Percentiles rank a stretch among this genome's conserved stretches.
Evolutionary conservation across 306 rosid genomes (phyloP).

Genomic region (Myrica gale): DNA sequence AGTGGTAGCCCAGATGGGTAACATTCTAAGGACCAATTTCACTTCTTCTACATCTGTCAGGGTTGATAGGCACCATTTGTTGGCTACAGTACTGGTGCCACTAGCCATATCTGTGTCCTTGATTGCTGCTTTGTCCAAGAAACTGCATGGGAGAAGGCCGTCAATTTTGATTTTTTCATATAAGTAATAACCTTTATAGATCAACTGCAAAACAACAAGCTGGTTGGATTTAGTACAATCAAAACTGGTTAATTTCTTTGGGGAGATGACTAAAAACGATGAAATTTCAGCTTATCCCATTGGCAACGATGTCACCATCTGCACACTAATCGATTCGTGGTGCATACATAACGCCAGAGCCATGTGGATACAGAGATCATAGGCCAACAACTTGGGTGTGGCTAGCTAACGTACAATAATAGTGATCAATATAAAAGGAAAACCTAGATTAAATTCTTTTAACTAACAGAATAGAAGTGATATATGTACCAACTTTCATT

Average conservation of each 20-base stretch:
- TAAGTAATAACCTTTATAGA: too few species aligned
- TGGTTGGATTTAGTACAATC: too few species aligned
- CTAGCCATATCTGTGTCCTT: slow-evolving; percentile 15
- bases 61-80: slow-evolving; percentile 62
- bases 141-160: slow-evolving; percentile 35
- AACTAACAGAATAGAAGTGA: too few species aligned
- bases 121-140: slow-evolving; percentile 84
- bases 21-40: slow-evolving; percentile 58
- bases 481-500: too few species aligned
- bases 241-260: neutral
- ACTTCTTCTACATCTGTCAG: slow-evolving; percentile 86
- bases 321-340: neutral
- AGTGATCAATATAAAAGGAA: too few species aligned
- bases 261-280: neutral
- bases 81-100: slow-evolving; percentile 11
- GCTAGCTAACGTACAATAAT: too few species aligned
- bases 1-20: slow-evolving; percentile 93
- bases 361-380: neutral
- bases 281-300: too few species aligned
- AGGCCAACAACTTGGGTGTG: too few species aligned
- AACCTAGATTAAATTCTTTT: too few species aligned
- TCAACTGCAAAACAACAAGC: too few species aligned
- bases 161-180: too few species aligned
- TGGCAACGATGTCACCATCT: neutral
- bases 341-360: neutral